These are phyloP conservation scores for Globisporangium lucens DNA, from an alignment of 352 stramenopile species.

Conservation along the genomic window DNA sequence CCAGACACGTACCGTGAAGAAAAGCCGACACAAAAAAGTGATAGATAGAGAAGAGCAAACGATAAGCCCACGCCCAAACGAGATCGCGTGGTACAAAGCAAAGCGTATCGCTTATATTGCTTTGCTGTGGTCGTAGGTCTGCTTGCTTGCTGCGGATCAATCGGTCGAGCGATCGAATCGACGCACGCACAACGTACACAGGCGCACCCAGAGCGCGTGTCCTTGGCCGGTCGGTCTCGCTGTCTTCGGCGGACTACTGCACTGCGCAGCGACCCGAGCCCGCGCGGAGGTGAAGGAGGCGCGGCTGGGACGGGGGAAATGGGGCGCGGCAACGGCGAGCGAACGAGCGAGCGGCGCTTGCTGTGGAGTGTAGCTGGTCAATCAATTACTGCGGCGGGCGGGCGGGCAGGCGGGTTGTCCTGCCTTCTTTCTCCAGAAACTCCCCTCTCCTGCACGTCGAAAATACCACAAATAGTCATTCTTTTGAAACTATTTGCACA, in stretches of 20 bases:
- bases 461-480: neutral
- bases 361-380: constrained; percentile 8
- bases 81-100: neutral
- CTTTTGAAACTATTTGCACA: neutral
- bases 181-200: neutral
- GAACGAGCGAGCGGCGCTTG: constrained; percentile 3
- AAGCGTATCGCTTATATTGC: neutral
- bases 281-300: constrained; percentile 5
- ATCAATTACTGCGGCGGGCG: constrained; percentile 5
- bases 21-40: neutral
- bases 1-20: neutral
- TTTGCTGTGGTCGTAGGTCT: neutral
- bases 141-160: neutral
- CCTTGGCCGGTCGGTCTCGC: neutral
- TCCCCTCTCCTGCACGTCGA: neutral
- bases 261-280: constrained; percentile 6
- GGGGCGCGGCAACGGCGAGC: constrained; percentile 5
- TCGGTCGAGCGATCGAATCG: neutral
- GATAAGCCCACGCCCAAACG: neutral
- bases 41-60: neutral
- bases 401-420: neutral
- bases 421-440: constrained; percentile 1
- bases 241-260: neutral
- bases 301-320: constrained; percentile 4
- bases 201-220: neutral